phyloP scores from a whole-genome alignment of 257 asterid genomes.

The Gentiana macrophylla region DNA sequence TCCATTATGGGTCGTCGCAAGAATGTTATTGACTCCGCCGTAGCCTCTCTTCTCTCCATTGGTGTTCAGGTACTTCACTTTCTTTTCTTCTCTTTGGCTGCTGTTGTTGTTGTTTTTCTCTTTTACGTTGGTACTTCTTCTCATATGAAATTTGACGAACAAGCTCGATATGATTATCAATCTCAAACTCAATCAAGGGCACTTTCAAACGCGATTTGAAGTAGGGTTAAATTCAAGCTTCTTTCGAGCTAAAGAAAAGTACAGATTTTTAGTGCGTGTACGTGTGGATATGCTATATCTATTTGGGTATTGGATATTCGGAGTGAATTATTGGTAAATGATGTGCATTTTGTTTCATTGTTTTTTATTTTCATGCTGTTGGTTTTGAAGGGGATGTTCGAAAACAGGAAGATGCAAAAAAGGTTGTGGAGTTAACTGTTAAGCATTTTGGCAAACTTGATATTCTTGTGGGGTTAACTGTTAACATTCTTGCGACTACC shows the following conservation, averaged over 20 bases:
- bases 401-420: constrained; percentile 55
- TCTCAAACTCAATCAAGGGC: too few species aligned
- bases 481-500: constrained; percentile 75
- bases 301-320: too few species aligned
- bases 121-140: not conserved
- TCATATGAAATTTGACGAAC: too few species aligned
- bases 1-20: constrained; percentile 92
- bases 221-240: too few species aligned
- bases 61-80: constrained; percentile 42
- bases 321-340: not conserved
- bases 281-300: too few species aligned
- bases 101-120: not conserved
- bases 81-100: not conserved
- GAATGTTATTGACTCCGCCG: constrained; percentile 54
- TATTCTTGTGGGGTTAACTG: constrained; percentile 85
- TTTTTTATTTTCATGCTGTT: constrained; percentile 33
- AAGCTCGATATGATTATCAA: too few species aligned
- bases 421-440: constrained; percentile 71
- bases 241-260: too few species aligned
- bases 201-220: too few species aligned
- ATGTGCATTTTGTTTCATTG: too few species aligned
- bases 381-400: constrained; percentile 85
- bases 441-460: constrained; percentile 76
- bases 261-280: too few species aligned
- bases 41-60: constrained; percentile 53